Evolutionary conservation across 208 protist genomes (phyloP).

Genomic region (Trypanosoma cruzi): DNA sequence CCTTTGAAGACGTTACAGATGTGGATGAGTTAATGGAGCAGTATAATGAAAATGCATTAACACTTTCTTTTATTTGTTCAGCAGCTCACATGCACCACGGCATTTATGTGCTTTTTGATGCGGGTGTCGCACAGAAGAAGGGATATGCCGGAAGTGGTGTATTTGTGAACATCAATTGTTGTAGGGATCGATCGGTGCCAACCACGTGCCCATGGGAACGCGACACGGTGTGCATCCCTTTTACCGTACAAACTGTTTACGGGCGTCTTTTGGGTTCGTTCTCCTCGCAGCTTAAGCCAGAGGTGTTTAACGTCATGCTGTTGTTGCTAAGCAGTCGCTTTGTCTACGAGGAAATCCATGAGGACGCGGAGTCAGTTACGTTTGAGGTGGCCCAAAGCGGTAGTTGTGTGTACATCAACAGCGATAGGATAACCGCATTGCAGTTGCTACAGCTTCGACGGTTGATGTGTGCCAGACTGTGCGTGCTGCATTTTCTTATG

Average conservation of each 20-base stretch:
- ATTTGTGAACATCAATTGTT: slow-evolving; percentile 65
- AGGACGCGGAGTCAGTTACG: slow-evolving; percentile 33
- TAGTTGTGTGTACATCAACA: slow-evolving; percentile 45
- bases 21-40: slow-evolving; percentile 60
- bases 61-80: slow-evolving; percentile 51
- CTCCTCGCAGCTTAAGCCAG: slow-evolving; percentile 48
- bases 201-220: slow-evolving; percentile 65
- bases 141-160: slow-evolving; percentile 59
- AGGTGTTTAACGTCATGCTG: slow-evolving; percentile 67
- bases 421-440: slow-evolving; percentile 56
- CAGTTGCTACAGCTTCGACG: slow-evolving; percentile 75
- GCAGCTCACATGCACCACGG: slow-evolving; percentile 66
- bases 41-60: slow-evolving; percentile 47
- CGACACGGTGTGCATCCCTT: slow-evolving; percentile 59
- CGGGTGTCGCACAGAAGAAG: slow-evolving; percentile 43
- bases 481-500: slow-evolving; percentile 59
- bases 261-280: slow-evolving; percentile 62
- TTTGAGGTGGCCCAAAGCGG: slow-evolving; percentile 49
- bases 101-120: slow-evolving; percentile 63
- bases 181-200: slow-evolving; percentile 58
- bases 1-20: slow-evolving; percentile 67
- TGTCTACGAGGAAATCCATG: slow-evolving; percentile 31
- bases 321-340: slow-evolving; percentile 58
- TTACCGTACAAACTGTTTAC: slow-evolving; percentile 65
- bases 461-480: slow-evolving; percentile 64